Base-by-base conservation (phyloP, 2,329 filamentous ascomycete species). In the Hymenotorrendiella dingleyae region DNA sequence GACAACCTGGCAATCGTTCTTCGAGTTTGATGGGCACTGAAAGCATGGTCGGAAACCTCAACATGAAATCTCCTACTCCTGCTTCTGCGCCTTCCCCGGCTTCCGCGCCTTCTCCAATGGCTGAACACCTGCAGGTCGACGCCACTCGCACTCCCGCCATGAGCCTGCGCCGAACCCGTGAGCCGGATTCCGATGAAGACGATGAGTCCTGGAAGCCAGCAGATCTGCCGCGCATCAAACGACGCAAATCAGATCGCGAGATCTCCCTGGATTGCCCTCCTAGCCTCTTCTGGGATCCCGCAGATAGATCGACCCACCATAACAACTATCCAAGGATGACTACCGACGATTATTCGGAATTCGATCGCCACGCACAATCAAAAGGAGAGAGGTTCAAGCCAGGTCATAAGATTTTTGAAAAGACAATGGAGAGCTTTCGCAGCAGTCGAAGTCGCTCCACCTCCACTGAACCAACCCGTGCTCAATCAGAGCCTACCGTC, bases 291-390 rank as follows among this genome's bases (percentile, higher is more conserved):
- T 83, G 79, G 79, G 69, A 72, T 35, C 62, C 65, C 3, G 65
- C 67, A 33, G 71, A 81, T 50, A 65, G 65, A 42, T 64, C 57
- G 16, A 80, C 74, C 1, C 80, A 77, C 70, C 79, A 83, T 49
- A 65, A 80, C 4, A 59, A 74, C 38, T 83, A 83, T 52, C 79
- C 79, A 0, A 73, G 78, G 48, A 81, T 83, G 76, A 80, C 73
- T 0, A 70, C 76, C 43, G 64, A 76, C 6, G 77, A 82, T 47
- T 71, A 72, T 43, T 68, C 72, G 24, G 73, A 71, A 2, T 81
- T 80, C 58, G 62, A 67, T 14, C 58, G 67, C n/a, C 75, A 73
- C 12, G 76, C 77, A 1, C 54, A 63, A 23, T 62, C 63, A 0
- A 65, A 72, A 24, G 66, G 66, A 1, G 77, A 82, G 52, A 62